Percentiles rank a stretch among this genome's conserved stretches.
phyloP scores from a whole-genome alignment of 257 asterid species.

The Schizonepeta tenuifolia region DNA sequence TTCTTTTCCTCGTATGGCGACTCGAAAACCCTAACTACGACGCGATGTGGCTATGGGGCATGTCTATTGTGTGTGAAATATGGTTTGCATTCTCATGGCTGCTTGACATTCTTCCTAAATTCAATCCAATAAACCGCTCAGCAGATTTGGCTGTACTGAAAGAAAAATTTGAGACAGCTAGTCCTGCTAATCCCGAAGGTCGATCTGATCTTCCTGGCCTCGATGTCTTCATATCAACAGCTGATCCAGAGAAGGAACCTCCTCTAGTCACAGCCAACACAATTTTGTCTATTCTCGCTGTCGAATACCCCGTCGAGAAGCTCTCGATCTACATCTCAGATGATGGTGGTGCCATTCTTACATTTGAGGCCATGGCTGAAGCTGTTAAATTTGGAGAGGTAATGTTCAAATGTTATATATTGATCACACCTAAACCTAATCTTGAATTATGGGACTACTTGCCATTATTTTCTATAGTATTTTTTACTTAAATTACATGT shows the following conservation, averaged over 20 bases:
- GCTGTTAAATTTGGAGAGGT: constrained; percentile 92
- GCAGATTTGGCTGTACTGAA: constrained; percentile 73
- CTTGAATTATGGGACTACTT: too few relatives aligned
- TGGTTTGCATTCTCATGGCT: constrained; percentile 99
- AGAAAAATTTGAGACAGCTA: constrained; percentile 72
- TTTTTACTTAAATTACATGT: too few relatives aligned
- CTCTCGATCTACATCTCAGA: constrained; percentile 82
- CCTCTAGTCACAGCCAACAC: constrained; percentile 92
- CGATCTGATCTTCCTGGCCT: constrained; percentile 94
- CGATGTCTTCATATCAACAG: constrained; percentile 89
- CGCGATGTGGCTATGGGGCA: constrained; percentile 92
- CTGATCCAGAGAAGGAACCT: constrained; percentile 97
- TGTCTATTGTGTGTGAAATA: constrained; percentile 81
- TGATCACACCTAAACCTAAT: too few relatives aligned
- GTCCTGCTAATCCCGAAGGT: constrained; percentile 69
- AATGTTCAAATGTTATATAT: neutral
- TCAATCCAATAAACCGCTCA: constrained; percentile 85
- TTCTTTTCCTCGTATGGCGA: constrained; percentile 74
- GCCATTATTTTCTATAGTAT: too few relatives aligned
- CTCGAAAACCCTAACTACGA: constrained; percentile 69
- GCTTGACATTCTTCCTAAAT: constrained; percentile 88
- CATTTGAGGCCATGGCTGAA: constrained; percentile 99
- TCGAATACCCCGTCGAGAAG: constrained; percentile 90
- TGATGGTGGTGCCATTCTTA: constrained; percentile 90
- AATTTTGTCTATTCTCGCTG: constrained; percentile 76